Evolutionary conservation across 768 basidiomycete genomes (phyloP), one percentile per base, ranked within the genome.

Genomic region (Floccularia luteovirens): DNA sequence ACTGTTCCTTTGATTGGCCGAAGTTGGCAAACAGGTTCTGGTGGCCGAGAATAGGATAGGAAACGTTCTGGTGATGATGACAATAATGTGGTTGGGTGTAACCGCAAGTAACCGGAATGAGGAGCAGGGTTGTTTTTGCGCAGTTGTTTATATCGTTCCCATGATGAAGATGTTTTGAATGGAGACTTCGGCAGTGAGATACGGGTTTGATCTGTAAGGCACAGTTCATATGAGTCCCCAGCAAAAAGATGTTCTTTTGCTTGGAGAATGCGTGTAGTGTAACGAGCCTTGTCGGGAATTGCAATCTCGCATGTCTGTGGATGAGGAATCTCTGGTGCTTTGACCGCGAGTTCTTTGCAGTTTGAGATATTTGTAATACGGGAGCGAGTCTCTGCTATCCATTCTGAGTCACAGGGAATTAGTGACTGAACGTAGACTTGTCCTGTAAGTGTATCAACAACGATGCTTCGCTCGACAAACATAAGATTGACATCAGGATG

Each of bases 1-100:
- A 90, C 68, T 1, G 93, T 96, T 5, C 93, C 93, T 52, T 97
- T 98, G 55, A 98, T 96, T 3, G 93, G 93, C 39, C 91, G 84
- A 47, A 96, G 73, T 60, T 92, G 87, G 55, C 82, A 90, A 10
- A 69, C 55, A 2, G 79, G 62, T 30, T 67, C 55, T 1, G 83
- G 83, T 8, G 77, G 70, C 39, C 81, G 72, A n/a, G 75, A 75
- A 55, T 65, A 91, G 24, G 81, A 89, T 13, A 98, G 65, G 61
- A 98, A 96, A 4, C 91, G 78, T 51, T 97, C 93, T 1, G 93
- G 93, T 1, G 89, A 92, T 2, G 91, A 93, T 2, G 84, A 85
- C 33, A 96, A 61, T 14, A 96, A 61, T 3, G 81, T 81, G 0
- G 83, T 79, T 1, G 84, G 84, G 50, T 82, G 77, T 5, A 90